Base-by-base conservation (phyloP, 192 early-diverging fungal genomes). In the Phycomyces blakesleeanus region DNA sequence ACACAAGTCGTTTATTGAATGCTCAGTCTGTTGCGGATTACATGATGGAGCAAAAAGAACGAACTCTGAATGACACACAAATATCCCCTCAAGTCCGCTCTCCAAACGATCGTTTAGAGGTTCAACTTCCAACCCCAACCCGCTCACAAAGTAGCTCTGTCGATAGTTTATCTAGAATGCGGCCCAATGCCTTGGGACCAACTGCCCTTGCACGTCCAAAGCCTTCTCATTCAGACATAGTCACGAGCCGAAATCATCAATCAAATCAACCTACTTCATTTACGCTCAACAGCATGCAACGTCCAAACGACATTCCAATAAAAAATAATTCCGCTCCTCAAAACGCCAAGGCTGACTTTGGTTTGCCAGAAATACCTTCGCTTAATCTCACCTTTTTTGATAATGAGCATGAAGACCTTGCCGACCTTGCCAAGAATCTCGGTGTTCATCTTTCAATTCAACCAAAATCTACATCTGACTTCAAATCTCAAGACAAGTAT, bases 351-450 rank as follows among this genome's bases (percentile, higher is more conserved):
- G 15, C 21, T 37, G 25, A 50, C 10, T 61, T 47, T 0, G 22
- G 24, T 34, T 55, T 63, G 15, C 39, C 62, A 18, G 57, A 51
- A 6, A 62, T 73, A 21, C 58, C 71, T 6, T 60, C 71, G 0
- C 59, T 72, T 37, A 72, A 66, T 26, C 53, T 72, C 39, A 67
- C 71, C 12, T 70, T 70, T 24, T 76, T 70, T 50, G 74, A 76
- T 26, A 68, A 67, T 37, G 74, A 76, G 12, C 67, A 68, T 15
- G 59, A 51, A 24, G 74, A 76, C 51, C 37, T 76, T 16, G 42
- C 56, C 1, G 70, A 76, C 55, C 53, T 76, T 12, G 66, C 74
- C n/a, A 67, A 66, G 49, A 52, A 59, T 8, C 40, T 76, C 15
- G 74, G 74, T 22, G 60, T 55, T 22, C 63, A 49, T 59, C 52